Evolutionary conservation across 192 early-diverging fungal species (phyloP).

Genomic region (Entomortierella beljakovae): DNA sequence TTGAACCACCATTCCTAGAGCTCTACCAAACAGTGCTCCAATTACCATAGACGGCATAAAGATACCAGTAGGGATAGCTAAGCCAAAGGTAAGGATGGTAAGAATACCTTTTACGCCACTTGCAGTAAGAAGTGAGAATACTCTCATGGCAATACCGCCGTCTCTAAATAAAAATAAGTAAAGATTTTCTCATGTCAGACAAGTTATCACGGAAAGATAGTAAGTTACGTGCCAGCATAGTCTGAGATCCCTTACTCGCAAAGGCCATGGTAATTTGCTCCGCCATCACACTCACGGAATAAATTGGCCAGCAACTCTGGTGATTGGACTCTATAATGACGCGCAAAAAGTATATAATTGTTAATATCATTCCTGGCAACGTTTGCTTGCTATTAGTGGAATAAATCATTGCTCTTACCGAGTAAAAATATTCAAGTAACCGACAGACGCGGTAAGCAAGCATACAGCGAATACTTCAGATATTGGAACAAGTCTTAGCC

Average conservation of each 20-base stretch:
- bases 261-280: slow-evolving; percentile 61
- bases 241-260: slow-evolving; percentile 61
- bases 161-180: slow-evolving; percentile 24
- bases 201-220: background rate
- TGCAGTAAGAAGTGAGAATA: slow-evolving; percentile 68
- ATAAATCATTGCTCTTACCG: slow-evolving; percentile 56
- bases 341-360: background rate
- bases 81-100: slow-evolving; percentile 78
- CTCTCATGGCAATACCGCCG: slow-evolving; percentile 54
- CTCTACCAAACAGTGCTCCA: slow-evolving; percentile 93
- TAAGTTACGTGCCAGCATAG: background rate
- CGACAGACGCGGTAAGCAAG: slow-evolving; percentile 75
- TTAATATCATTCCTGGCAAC: background rate
- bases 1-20: slow-evolving; percentile 88
- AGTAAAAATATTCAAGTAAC: slow-evolving; percentile 87
- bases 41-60: slow-evolving; percentile 91
- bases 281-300: slow-evolving; percentile 87
- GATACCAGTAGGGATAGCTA: slow-evolving; percentile 83
- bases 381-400: background rate
- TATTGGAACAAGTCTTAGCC: slow-evolving; percentile 76
- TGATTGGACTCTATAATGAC: slow-evolving; percentile 72
- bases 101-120: slow-evolving; percentile 71
- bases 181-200: background rate
- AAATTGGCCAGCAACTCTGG: slow-evolving; percentile 89
- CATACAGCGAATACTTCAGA: slow-evolving; percentile 80